Base-by-base conservation (phyloP, 139 green algal genomes). In the Dunaliella primolecta region DNA sequence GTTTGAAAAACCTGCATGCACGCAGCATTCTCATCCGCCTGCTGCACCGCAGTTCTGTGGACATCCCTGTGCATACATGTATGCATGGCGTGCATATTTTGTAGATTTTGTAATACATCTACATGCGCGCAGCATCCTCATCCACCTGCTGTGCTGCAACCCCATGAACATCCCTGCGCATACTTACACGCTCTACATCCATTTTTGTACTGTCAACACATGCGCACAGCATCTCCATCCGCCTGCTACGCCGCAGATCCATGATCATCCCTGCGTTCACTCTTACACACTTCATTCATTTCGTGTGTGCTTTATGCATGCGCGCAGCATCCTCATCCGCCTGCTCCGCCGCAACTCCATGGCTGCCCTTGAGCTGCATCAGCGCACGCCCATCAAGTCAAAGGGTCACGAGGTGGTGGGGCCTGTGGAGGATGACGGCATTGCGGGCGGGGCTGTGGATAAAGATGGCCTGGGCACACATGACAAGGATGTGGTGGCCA, bases 281-380 rank as follows among this genome's bases (percentile, higher is more conserved):
- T n/a, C n/a, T n/a, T n/a, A n/a, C n/a, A n/a, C n/a, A n/a, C n/a
- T n/a, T n/a, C n/a, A n/a, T n/a, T n/a, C n/a, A n/a, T n/a, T n/a
- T n/a, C n/a, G n/a, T n/a, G n/a, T n/a, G n/a, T n/a, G n/a, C n/a
- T n/a, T n/a, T n/a, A n/a, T n/a, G n/a, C 46, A 64, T 15, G 3
- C 74, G 7, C 55, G 23, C 84, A 91, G 84, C 35, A 87, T 97
- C 72, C 85, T 96, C 36, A 83, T 94, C 78, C 91, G 94, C 64
- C 88, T 98, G 89, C 89, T 98, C 78, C 91, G 95, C 23, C 89
- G 90, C 80, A 98, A 98, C 91, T 94, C 95, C 0, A 91, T 98
- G 84, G 89, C 94, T 24, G 95, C 96, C 0, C 90, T 98, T 81
- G 89, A 90, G 64, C 86, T 98, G 83, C 92, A 98, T 86, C 37